These are phyloP conservation scores for Paramecium tetraurelia DNA, from an alignment of 73 alveolate species.

Conservation along the genomic window DNA sequence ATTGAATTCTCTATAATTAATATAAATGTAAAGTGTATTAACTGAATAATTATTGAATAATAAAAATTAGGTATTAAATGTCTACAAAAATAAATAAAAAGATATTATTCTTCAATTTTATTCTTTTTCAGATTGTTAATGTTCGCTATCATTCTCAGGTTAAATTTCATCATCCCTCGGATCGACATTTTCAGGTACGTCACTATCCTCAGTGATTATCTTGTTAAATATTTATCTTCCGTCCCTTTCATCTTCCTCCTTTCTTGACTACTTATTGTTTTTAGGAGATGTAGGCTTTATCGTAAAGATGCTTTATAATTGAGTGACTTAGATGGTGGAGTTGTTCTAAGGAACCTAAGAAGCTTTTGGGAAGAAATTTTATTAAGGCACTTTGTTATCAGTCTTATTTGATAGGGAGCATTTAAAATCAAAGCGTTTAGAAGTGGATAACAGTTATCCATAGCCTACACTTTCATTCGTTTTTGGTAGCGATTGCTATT, in stretches of 20 bases:
- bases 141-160: not conserved
- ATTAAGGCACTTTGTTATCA: not conserved
- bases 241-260: not conserved
- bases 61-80: too few relatives aligned
- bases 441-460: constrained; percentile 20
- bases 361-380: not conserved
- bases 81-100: not conserved
- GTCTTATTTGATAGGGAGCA: not conserved
- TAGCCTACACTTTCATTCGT: constrained; percentile 22
- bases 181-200: not conserved
- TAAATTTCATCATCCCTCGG: not conserved
- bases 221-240: not conserved
- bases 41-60: not conserved
- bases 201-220: not conserved
- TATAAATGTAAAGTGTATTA: not conserved
- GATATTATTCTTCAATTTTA: not conserved
- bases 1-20: not conserved
- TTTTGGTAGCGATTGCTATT: not conserved
- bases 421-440: constrained; percentile 19
- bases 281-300: not conserved
- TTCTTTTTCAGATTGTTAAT: not conserved
- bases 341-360: not conserved
- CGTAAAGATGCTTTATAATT: not conserved
- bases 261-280: not conserved
- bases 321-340: not conserved